Evolutionary conservation across 2,329 filamentous ascomycete genomes (phyloP), one percentile per base, ranked within the genome.

Genomic region (Coleophoma crateriformis): DNA sequence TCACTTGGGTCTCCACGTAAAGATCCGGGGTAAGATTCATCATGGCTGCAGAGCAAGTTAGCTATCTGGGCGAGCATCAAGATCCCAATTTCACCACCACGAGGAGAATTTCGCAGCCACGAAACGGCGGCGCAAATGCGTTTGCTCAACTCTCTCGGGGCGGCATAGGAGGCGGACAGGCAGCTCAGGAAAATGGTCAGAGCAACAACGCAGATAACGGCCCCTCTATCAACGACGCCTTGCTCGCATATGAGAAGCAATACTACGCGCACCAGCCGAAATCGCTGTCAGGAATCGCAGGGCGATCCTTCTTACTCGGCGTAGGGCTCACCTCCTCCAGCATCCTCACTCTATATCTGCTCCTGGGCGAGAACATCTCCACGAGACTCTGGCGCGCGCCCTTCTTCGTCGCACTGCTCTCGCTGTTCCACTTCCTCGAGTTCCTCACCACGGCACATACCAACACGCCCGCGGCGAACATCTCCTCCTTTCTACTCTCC

Each of bases 341-440:
- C 17, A 43, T 54, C 22, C 54, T 62, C 11, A 56, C 54, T 34
- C 17, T 64, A 14, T 54, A 57, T 54, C 54, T 64, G 40, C 46
- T 60, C 37, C 52, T 43, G 27, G 27, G 6, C 6, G 27, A 27
- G 8, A n/a, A 15, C 10, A 51, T 17, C 1, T 3, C n/a, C 0
- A 45, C 45, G 2, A 47, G 57, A 1, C 67, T 79, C 49, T 85
- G 82, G 82, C 79, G 82, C 50, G 65, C 79, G 7, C 78, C 81
- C 32, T 82, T 85, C 65, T 92, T 92, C 71, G 62, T 86, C 44
- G 71, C 72, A 46, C 73, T 82, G 13, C 83, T 97, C 44, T 79
- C 85, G 22, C 60, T 86, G 32, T 97, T 97, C 71, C 94, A 99
- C 74, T 97, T 96, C 70, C 84, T 97, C 67, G 94, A 99, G 70